Conservation (phyloP, 164 flowering plant genomes). For the Sedum album region DNA sequence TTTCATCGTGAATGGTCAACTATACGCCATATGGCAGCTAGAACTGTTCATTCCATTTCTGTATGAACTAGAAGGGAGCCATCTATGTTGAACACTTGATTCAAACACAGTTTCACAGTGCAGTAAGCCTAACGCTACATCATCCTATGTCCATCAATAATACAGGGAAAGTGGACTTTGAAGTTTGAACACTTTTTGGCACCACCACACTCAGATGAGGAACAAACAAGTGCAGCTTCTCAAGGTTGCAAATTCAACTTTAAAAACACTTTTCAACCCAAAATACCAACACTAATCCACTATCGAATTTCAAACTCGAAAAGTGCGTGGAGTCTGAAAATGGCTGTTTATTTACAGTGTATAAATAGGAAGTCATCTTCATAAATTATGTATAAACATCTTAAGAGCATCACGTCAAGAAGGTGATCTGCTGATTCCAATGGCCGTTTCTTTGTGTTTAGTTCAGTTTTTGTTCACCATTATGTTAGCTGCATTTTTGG, state of each 20-base stretch:
- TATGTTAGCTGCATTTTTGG: slow-evolving; percentile 20
- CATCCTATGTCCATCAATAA: not conserved
- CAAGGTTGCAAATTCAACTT: not conserved
- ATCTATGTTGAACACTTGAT: not conserved
- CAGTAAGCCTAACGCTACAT: not conserved
- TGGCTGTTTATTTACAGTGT: not conserved
- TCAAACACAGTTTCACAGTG: not conserved
- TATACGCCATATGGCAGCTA: no score
- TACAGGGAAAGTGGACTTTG: not conserved
- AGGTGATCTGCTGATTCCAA: no score
- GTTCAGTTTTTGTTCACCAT: slow-evolving; percentile 16
- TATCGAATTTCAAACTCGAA: not conserved
- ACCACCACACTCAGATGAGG: not conserved
- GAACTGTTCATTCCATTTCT: no score
- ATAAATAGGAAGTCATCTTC: not conserved
- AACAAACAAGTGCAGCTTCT: not conserved
- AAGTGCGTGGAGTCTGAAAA: not conserved
- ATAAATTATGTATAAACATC: not conserved
- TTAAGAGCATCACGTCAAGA: not conserved
- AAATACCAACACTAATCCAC: not conserved
- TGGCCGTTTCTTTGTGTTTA: slow-evolving; percentile 29
- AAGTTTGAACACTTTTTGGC: not conserved
- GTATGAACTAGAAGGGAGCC: not conserved
- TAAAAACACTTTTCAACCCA: not conserved
- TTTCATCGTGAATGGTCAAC: not conserved